Evolutionary conservation across 2,329 filamentous ascomycete genomes (phyloP).

Genomic region (Clathrospora elynae): DNA sequence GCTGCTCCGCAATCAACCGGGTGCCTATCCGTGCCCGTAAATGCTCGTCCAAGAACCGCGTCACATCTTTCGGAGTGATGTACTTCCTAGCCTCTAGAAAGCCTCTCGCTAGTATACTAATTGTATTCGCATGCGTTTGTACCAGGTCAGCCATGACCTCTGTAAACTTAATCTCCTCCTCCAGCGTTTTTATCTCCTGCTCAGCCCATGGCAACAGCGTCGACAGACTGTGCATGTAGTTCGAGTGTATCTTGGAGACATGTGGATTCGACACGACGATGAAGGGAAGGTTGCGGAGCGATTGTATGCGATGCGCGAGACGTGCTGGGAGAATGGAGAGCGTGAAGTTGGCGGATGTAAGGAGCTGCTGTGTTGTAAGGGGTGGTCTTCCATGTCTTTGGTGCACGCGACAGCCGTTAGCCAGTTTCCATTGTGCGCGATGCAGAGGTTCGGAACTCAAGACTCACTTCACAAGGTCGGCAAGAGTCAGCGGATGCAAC

Average conservation of each 20-base stretch:
- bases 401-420: conserved; percentile 20
- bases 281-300: conserved; percentile 89
- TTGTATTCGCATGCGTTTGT: conserved; percentile 91
- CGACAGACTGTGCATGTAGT: conserved; percentile 91
- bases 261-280: conserved; percentile 98
- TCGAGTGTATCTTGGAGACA: conserved; percentile 91
- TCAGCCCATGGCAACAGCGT: conserved; percentile 85
- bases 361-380: conserved; percentile 76
- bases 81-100: conserved; percentile 94
- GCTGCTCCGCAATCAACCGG: conserved; percentile 91
- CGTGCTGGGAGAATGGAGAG: conserved; percentile 89
- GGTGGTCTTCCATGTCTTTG: conserved; percentile 78
- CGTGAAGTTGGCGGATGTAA: conserved; percentile 93
- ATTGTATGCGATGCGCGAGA: conserved; percentile 90
- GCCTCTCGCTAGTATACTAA: conserved; percentile 86
- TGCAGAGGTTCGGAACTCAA: background rate
- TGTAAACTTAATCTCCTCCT: conserved; percentile 90
- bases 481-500: conserved; percentile 80
- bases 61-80: conserved; percentile 82
- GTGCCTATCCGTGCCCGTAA: conserved; percentile 93
- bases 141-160: conserved; percentile 95
- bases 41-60: conserved; percentile 89
- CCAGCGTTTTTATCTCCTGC: conserved; percentile 72
- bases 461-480: conserved; percentile 82
- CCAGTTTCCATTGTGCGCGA: background rate